These are phyloP conservation scores for Lactifluus volemus DNA, from an alignment of 768 basidiomycete species.

Conservation along the genomic window DNA sequence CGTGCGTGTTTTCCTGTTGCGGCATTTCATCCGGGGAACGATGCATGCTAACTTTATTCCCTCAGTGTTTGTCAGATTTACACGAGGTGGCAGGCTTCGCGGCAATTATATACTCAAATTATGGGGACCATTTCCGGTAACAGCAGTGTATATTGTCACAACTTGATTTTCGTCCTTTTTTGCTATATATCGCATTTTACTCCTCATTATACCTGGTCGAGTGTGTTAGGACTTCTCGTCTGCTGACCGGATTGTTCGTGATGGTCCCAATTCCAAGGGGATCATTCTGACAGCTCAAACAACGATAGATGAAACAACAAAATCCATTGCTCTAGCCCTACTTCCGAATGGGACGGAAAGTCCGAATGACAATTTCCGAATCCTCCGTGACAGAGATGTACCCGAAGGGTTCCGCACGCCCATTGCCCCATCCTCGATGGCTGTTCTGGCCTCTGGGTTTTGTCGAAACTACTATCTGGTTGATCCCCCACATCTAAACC, in stretches of 20 bases:
- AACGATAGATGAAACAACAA: too few species aligned
- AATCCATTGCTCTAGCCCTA: background rate
- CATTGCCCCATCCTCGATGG: background rate
- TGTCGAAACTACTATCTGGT: background rate
- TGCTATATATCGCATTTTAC: background rate
- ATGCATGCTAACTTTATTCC: background rate
- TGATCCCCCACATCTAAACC: background rate
- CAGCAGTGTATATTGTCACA: background rate
- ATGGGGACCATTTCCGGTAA: slow-evolving; percentile 44
- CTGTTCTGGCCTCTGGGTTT: background rate
- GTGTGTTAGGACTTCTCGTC: background rate
- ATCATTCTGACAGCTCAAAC: background rate
- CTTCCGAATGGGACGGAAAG: background rate
- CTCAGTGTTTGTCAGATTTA: slow-evolving; percentile 50
- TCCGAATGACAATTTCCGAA: background rate
- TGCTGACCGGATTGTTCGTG: background rate
- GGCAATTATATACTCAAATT: slow-evolving; percentile 65
- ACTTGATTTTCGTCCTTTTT: background rate
- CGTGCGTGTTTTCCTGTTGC: slow-evolving; percentile 37
- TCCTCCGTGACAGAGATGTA: background rate
- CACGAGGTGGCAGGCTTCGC: slow-evolving; percentile 60
- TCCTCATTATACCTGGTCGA: background rate
- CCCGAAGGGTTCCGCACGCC: background rate
- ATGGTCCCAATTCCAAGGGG: background rate
- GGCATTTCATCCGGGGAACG: background rate